Conservation (phyloP, 805 yeast species). For the Blastobotrys americana region DNA sequence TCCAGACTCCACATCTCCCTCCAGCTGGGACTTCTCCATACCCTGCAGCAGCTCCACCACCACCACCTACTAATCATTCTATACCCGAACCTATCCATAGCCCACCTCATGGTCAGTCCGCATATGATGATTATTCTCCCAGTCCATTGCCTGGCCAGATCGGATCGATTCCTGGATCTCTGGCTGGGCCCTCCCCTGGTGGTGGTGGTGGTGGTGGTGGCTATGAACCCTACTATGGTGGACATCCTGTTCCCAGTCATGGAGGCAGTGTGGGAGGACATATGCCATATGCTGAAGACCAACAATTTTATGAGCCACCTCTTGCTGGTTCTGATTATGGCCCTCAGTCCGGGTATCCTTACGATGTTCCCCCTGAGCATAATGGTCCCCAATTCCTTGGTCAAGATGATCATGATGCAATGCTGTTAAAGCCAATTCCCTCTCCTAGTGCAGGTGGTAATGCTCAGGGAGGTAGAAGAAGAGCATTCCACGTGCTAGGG, state of each 20-base stretch:
- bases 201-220: background rate
- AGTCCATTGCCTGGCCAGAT: background rate
- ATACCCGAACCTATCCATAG: no score
- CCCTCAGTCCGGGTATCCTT: background rate
- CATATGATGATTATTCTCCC: background rate
- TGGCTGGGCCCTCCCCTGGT: background rate
- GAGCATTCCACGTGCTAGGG: background rate
- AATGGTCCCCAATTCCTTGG: no score
- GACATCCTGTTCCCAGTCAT: background rate
- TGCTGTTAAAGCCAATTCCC: background rate
- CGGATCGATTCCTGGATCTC: background rate
- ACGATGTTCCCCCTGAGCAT: background rate
- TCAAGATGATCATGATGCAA: background rate
- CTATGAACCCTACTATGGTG: background rate
- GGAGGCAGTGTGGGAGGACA: background rate
- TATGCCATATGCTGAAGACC: background rate
- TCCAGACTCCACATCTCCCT: background rate
- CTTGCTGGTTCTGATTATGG: no score
- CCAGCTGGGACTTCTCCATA: background rate
- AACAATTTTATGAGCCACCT: background rate
- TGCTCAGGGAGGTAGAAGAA: background rate
- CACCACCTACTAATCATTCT: no score
- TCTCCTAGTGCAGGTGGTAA: background rate
- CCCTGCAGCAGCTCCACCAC: no score
- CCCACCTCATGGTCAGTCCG: no score